Conservation (phyloP, 306 rosid genomes). For the Citrullus mucosospermus region DNA sequence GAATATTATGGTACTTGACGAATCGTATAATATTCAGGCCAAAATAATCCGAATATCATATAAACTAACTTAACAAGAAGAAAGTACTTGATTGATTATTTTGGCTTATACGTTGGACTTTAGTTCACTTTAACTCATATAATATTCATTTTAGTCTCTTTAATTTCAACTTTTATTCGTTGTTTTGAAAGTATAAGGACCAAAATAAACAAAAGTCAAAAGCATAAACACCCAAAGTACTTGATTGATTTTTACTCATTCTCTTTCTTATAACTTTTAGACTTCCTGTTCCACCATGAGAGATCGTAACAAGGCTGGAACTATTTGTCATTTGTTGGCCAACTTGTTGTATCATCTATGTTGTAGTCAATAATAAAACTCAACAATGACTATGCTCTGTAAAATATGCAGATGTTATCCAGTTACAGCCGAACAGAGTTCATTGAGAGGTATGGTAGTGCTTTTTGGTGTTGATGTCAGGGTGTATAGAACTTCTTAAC, state of each 20-base stretch:
- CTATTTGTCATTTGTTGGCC: background rate
- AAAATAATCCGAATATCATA: too few relatives aligned
- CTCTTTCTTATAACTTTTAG: background rate
- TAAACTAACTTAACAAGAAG: background rate
- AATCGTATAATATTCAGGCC: too few relatives aligned
- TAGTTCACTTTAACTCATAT: too few relatives aligned
- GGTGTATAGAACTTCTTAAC: background rate
- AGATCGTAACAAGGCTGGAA: background rate
- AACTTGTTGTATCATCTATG: background rate
- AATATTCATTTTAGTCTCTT: too few relatives aligned
- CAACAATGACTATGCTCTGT: background rate
- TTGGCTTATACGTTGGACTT: too few relatives aligned
- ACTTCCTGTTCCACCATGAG: background rate
- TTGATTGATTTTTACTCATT: background rate
- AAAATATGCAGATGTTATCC: slow-evolving; percentile 54
- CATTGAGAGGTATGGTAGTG: slow-evolving; percentile 42
- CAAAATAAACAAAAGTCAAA: too few relatives aligned
- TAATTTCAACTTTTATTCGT: too few relatives aligned
- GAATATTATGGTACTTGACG: too few relatives aligned
- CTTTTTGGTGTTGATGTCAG: background rate
- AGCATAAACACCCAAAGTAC: background rate
- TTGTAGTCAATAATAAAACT: background rate
- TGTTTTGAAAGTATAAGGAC: too few relatives aligned
- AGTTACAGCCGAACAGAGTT: slow-evolving; percentile 48
- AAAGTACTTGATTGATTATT: too few relatives aligned